Evolutionary conservation across 176 grass and related monocot species (phyloP), one percentile per base, ranked within the genome.

Genomic region (Aegilops tauschii): DNA sequence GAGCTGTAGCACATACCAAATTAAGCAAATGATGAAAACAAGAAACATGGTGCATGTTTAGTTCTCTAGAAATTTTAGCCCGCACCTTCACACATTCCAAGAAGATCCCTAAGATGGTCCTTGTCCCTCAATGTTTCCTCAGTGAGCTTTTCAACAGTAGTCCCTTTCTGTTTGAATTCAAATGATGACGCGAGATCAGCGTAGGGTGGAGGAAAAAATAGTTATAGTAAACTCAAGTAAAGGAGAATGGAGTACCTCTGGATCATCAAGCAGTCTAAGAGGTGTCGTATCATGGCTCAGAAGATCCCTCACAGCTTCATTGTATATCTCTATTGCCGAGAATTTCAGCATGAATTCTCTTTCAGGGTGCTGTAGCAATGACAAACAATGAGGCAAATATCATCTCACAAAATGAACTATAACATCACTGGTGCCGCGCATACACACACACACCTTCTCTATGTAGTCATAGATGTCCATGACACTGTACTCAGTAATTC

Each of bases 181-280:
- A 84, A 85, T 32, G 73, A 58, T 21, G 90, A 50, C 56, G 81
- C 23, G 79, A 90, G 52, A 47, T 84, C n/a, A 73, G 25, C 56
- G 78, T 59, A 83, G 21, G 65, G 72, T 54, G 29, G 61, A 14
- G 34, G 12, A 49, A 78, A 83, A 35, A 23, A 68, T 81, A 78
- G 31, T 64, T 54, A 52, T 50, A 76, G 52, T 35, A 59, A 86
- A 18, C 36, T 81, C 1, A 91, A 49, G 27, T 80, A 47, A 89
- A 65, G 39, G 68, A 89, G 69, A 93, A 79, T 34, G 50, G 59
- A 5, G 20, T 82, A 96, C 97, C 88, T 98, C 97, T 65, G 97
- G 97, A 92, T 99, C 97, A 87, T 99, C 97, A 78, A 99, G 97
- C 87, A 99, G 92, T 77, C 97, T 91, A 76, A 99, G 94, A 84